Percentiles rank a stretch among this genome's conserved stretches.
These are phyloP conservation scores for Brettanomyces naardenensis DNA, from an alignment of 805 yeast genomes.

Conservation along the genomic window DNA sequence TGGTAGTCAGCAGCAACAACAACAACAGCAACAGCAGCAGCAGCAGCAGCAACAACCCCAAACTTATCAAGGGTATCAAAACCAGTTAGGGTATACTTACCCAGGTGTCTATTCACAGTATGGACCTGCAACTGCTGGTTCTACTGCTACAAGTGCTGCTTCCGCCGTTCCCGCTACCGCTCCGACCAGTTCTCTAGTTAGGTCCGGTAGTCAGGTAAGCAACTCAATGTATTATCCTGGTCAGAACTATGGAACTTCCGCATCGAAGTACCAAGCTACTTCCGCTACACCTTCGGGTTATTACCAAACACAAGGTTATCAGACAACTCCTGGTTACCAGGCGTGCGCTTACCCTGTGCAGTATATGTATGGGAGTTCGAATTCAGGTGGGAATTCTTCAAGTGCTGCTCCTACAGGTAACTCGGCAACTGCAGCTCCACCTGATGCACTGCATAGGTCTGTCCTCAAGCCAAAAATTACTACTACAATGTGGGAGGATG, in stretches of 20 bases:
- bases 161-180: neutral
- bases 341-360: neutral
- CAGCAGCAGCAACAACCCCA: neutral
- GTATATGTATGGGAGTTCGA: neutral
- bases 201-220: no score
- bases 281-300: no score
- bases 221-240: neutral
- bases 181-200: no score
- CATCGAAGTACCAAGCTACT: neutral
- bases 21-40: neutral
- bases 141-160: neutral
- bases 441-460: neutral
- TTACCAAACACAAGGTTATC: neutral
- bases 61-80: neutral
- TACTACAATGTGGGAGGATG: conserved; percentile 72
- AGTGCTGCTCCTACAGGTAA: neutral
- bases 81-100: neutral
- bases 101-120: neutral
- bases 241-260: neutral
- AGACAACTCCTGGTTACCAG: neutral
- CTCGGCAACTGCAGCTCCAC: neutral
- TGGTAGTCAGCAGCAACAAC: neutral
- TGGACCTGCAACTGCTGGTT: neutral
- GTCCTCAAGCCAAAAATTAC: conserved; percentile 41
- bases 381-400: neutral